Conservation (phyloP, 768 basidiomycete species). For the Agaricus subrufescens region DNA sequence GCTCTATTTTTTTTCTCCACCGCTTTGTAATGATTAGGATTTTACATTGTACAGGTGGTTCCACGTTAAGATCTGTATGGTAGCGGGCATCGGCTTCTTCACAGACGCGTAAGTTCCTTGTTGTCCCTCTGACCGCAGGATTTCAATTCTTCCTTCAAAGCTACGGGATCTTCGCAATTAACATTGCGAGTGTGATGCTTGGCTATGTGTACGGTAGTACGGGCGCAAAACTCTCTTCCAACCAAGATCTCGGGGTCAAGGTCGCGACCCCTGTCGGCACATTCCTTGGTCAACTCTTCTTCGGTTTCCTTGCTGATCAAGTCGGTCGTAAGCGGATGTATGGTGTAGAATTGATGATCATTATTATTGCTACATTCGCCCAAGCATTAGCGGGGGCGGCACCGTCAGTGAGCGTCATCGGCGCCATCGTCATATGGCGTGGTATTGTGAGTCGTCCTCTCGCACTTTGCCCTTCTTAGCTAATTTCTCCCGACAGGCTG, state of each 20-base stretch:
- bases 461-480: not conserved
- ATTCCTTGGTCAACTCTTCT: slow-evolving; percentile 68
- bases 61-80: slow-evolving; percentile 71
- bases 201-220: slow-evolving; percentile 69
- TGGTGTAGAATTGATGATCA: slow-evolving; percentile 74
- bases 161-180: slow-evolving; percentile 89
- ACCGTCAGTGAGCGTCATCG: slow-evolving; percentile 66
- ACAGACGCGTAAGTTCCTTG: slow-evolving; percentile 61
- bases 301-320: slow-evolving; percentile 77
- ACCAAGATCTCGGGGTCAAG: slow-evolving; percentile 76
- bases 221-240: slow-evolving; percentile 36
- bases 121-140: too few species aligned
- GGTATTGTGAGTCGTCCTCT: slow-evolving; percentile 44
- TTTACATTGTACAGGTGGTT: slow-evolving; percentile 54
- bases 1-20: not conserved
- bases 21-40: not conserved
- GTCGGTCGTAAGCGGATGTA: slow-evolving; percentile 81
- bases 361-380: slow-evolving; percentile 74
- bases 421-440: slow-evolving; percentile 79
- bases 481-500: slow-evolving; percentile 40
- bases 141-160: slow-evolving; percentile 18
- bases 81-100: slow-evolving; percentile 85
- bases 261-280: slow-evolving; percentile 76
- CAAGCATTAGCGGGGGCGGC: slow-evolving; percentile 72
- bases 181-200: slow-evolving; percentile 79